Evolutionary conservation across 2,329 filamentous ascomycete species (phyloP).

Genomic region (Curvularia verruculosa): DNA sequence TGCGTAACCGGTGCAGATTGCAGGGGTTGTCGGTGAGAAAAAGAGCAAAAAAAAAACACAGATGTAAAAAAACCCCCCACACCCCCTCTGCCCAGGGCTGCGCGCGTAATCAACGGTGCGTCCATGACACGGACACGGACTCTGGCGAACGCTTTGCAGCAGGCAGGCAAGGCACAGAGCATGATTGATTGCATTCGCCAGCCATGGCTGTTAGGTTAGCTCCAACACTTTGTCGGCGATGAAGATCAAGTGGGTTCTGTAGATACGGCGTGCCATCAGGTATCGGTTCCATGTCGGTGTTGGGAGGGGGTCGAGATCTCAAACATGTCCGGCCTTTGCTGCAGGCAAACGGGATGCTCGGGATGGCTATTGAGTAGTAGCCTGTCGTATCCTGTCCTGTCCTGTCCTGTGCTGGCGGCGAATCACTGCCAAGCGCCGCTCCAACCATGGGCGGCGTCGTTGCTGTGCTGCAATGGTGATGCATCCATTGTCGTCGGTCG

Average conservation of each 20-base stretch:
- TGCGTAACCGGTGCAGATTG: constrained; percentile 11
- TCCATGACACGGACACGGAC: constrained; percentile 3
- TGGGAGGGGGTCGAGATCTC: constrained; percentile 16
- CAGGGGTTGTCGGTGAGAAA: constrained; percentile 12
- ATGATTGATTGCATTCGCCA: constrained; percentile 12
- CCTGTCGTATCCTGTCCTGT: too few species aligned
- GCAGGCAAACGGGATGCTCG: constrained; percentile 18
- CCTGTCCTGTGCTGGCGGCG: constrained; percentile 7
- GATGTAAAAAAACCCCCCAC: constrained; percentile 1
- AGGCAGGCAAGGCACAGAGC: not conserved
- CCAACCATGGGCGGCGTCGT: constrained; percentile 6
- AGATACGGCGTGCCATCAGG: constrained; percentile 15
- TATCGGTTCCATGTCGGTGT: constrained; percentile 18
- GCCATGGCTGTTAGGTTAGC: too few species aligned
- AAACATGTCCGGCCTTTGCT: constrained; percentile 21
- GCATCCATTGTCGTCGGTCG: constrained; percentile 14
- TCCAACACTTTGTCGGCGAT: not conserved
- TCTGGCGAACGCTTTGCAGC: constrained; percentile 6
- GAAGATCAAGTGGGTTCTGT: constrained; percentile 2
- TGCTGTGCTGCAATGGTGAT: constrained; percentile 19
- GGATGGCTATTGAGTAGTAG: constrained; percentile 6
- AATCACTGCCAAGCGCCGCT: constrained; percentile 14
- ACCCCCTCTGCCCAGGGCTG: constrained; percentile 13
- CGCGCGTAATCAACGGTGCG: constrained; percentile 24
- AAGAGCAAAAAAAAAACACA: constrained; percentile 11